A percentile compares a stretch with the other conserved stretches of the same genome.
These are phyloP conservation scores for Chaetomiaceae sp. DNA, from an alignment of 2,329 filamentous ascomycete species.

Conservation along the genomic window DNA sequence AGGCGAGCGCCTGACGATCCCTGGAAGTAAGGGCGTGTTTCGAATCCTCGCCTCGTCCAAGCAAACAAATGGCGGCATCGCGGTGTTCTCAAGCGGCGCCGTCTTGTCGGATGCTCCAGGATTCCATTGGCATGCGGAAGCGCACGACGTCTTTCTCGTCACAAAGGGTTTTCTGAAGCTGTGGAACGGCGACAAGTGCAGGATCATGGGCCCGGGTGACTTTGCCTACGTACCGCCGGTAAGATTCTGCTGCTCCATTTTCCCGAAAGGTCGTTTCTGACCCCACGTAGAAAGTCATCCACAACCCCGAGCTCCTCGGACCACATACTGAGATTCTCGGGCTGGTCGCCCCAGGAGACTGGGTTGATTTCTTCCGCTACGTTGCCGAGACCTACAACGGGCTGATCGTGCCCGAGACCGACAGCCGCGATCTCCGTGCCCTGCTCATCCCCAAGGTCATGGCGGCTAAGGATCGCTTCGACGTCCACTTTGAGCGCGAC, in stretches of 20 bases:
- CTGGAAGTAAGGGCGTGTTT: slow-evolving; percentile 48
- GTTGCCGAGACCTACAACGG: slow-evolving; percentile 50
- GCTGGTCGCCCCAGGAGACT: slow-evolving; percentile 53
- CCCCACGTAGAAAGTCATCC: slow-evolving; percentile 39
- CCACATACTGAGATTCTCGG: slow-evolving; percentile 52
- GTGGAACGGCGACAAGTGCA: slow-evolving; percentile 54
- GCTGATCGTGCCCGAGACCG: slow-evolving; percentile 46
- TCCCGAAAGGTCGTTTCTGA: neutral
- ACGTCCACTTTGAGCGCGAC: slow-evolving; percentile 46
- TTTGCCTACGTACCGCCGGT: slow-evolving; percentile 53
- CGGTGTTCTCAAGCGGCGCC: slow-evolving; percentile 47
- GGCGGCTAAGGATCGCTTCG: slow-evolving; percentile 49
- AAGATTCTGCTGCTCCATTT: neutral
- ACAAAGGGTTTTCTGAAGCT: slow-evolving; percentile 52
- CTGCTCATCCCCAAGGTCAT: slow-evolving; percentile 52
- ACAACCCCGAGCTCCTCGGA: slow-evolving; percentile 52
- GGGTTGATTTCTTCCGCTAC: slow-evolving; percentile 58
- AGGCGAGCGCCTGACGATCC: slow-evolving; percentile 49
- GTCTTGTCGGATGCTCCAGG: slow-evolving; percentile 44
- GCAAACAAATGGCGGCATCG: slow-evolving; percentile 48
- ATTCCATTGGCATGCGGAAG: slow-evolving; percentile 54
- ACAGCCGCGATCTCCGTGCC: slow-evolving; percentile 47
- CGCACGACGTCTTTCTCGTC: slow-evolving; percentile 55
- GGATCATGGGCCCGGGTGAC: slow-evolving; percentile 51
- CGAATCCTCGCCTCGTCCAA: slow-evolving; percentile 48